These are phyloP conservation scores for Scheffersomyces parashehatae DNA, from an alignment of 1,139 yeast species.

Conservation along the genomic window DNA sequence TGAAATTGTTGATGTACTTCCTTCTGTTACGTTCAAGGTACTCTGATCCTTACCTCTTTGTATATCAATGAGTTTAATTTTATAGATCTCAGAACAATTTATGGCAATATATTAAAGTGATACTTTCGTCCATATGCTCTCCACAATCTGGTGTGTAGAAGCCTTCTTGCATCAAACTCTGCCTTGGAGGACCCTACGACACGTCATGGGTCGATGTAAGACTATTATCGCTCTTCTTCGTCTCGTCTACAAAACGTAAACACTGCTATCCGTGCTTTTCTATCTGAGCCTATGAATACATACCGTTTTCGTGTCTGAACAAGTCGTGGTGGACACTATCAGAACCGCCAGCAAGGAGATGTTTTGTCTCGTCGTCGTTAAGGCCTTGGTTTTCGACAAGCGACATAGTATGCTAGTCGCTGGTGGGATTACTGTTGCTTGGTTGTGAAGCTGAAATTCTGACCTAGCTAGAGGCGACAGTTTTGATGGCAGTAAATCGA, in stretches of 20 bases:
- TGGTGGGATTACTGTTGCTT: no score
- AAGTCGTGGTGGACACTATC: conserved; percentile 11
- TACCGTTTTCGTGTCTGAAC: conserved; percentile 32
- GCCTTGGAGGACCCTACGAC: not conserved
- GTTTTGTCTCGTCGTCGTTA: no score
- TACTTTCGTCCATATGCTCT: no score
- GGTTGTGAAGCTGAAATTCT: no score
- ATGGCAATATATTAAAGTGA: no score
- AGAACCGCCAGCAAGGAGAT: no score
- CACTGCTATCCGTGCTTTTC: not conserved
- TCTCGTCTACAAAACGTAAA: no score
- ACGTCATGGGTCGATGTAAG: not conserved
- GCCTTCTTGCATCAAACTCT: not conserved
- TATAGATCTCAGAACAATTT: no score
- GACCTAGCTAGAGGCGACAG: no score
- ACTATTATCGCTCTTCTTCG: not conserved
- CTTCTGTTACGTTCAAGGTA: not conserved
- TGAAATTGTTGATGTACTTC: not conserved
- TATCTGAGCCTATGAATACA: conserved; percentile 10
- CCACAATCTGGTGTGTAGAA: not conserved
- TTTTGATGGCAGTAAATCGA: no score
- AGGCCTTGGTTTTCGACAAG: no score
- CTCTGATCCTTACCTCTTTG: not conserved
- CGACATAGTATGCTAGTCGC: no score
- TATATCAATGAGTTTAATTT: not conserved